Evolutionary conservation across 1,139 yeast genomes (phyloP).

Genomic region (Candida dubliniensis): DNA sequence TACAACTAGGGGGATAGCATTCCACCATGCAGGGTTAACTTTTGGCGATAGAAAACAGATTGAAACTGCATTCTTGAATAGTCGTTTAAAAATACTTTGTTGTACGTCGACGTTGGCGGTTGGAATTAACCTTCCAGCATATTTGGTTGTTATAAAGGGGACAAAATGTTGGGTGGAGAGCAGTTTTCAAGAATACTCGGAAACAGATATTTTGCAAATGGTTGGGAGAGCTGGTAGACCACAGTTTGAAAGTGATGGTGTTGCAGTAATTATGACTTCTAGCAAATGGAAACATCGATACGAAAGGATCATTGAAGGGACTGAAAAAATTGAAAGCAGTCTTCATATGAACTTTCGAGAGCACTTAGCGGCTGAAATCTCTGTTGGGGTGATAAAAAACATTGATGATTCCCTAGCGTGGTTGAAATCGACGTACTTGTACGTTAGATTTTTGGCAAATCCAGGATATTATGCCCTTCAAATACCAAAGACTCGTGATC

Average conservation of each 20-base stretch:
- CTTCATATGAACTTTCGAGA: constrained; percentile 46
- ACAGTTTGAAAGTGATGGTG: constrained; percentile 52
- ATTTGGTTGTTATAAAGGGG: constrained; percentile 58
- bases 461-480: constrained; percentile 35
- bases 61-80: constrained; percentile 45
- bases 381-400: constrained; percentile 39
- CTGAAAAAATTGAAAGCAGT: constrained; percentile 50
- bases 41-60: constrained; percentile 42
- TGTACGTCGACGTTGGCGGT: constrained; percentile 62
- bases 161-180: constrained; percentile 53
- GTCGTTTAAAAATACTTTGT: constrained; percentile 45
- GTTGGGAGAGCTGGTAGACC: constrained; percentile 63
- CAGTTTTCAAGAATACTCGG: constrained; percentile 51
- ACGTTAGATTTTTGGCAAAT: constrained; percentile 40
- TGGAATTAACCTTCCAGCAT: constrained; percentile 64
- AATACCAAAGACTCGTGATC: constrained; percentile 13
- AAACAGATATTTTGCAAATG: constrained; percentile 60
- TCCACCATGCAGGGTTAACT: constrained; percentile 60
- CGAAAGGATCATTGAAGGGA: constrained; percentile 43
- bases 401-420: constrained; percentile 45
- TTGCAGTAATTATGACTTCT: constrained; percentile 53
- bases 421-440: constrained; percentile 54
- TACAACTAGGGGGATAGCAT: constrained; percentile 43
- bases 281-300: constrained; percentile 32
- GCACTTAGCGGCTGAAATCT: constrained; percentile 50